These are phyloP conservation scores for Lichtheimia ramosa DNA, from an alignment of 371 early-diverging fungal genomes.

Conservation along the genomic window DNA sequence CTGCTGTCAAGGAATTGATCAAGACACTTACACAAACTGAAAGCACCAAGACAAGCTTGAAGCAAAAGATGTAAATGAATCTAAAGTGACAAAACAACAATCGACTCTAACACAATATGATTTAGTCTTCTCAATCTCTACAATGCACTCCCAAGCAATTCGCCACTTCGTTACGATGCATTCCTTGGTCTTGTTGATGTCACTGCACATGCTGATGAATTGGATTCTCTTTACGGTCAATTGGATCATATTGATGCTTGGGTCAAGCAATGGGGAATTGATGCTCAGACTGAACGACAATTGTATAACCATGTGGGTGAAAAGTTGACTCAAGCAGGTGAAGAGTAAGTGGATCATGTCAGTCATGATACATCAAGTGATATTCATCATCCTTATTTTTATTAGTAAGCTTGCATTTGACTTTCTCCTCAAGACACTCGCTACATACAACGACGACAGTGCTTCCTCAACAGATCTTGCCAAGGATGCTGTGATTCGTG, in stretches of 20 bases:
- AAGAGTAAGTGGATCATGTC: constrained; percentile 51
- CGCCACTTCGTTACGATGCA: constrained; percentile 68
- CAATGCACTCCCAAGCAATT: constrained; percentile 69
- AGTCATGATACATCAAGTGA: too few species aligned
- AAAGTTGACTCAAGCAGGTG: constrained; percentile 61
- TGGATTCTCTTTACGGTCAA: constrained; percentile 68
- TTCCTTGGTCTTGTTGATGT: constrained; percentile 77
- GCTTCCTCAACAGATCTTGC: constrained; percentile 34
- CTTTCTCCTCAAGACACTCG: constrained; percentile 66
- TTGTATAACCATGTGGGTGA: constrained; percentile 67
- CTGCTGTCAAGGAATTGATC: constrained; percentile 53
- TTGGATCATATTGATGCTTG: constrained; percentile 66
- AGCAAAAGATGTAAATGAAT: constrained; percentile 62
- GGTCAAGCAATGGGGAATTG: constrained; percentile 78
- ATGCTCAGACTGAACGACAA: constrained; percentile 53
- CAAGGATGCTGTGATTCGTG: constrained; percentile 63
- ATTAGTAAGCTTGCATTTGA: constrained; percentile 59
- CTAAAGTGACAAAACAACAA: not conserved
- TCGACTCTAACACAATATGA: not conserved
- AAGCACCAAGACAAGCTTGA: constrained; percentile 52
- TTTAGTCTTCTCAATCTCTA: constrained; percentile 81
- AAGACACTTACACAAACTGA: constrained; percentile 53
- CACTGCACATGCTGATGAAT: constrained; percentile 70
- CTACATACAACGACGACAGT: constrained; percentile 45
- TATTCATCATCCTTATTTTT: not conserved